These are phyloP conservation scores for Panicum miliaceum DNA, from an alignment of 176 grass and related monocot species.

Conservation along the genomic window DNA sequence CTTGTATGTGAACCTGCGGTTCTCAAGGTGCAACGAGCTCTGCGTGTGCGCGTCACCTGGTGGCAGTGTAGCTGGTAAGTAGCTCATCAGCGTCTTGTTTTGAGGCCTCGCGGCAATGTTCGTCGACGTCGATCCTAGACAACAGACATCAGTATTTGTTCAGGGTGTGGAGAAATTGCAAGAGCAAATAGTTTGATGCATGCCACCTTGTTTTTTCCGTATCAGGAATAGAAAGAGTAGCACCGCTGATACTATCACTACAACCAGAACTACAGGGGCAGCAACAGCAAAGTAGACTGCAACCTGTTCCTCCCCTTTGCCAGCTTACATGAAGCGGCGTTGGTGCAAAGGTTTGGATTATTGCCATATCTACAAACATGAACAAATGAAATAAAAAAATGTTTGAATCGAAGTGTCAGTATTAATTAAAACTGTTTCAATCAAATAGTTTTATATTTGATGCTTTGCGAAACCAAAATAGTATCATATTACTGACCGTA, in stretches of 20 bases:
- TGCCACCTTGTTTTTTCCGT: constrained; percentile 35
- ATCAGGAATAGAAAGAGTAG: constrained; percentile 13
- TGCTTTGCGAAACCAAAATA: background rate
- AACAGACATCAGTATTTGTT: background rate
- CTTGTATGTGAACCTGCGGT: constrained; percentile 52
- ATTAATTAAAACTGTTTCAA: background rate
- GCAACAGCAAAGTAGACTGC: constrained; percentile 38
- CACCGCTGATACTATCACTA: constrained; percentile 2
- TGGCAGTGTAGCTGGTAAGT: background rate
- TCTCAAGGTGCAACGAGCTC: constrained; percentile 41
- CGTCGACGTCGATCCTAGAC: background rate
- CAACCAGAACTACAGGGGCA: constrained; percentile 25
- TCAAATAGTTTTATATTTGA: background rate
- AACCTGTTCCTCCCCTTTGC: constrained; percentile 22
- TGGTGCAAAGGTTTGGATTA: constrained; percentile 45
- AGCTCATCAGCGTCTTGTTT: background rate
- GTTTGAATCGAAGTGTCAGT: background rate
- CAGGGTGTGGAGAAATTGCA: background rate
- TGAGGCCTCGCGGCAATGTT: constrained; percentile 6
- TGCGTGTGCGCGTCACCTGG: background rate
- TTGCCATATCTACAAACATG: constrained; percentile 38
- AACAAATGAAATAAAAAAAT: background rate
- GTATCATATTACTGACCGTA: background rate
- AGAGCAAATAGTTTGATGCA: background rate
- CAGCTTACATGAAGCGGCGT: constrained; percentile 12